Percentiles rank a stretch among this genome's conserved stretches.
These are phyloP conservation scores for Botrytis deweyae DNA, from an alignment of 2,329 filamentous ascomycete species.

Conservation along the genomic window DNA sequence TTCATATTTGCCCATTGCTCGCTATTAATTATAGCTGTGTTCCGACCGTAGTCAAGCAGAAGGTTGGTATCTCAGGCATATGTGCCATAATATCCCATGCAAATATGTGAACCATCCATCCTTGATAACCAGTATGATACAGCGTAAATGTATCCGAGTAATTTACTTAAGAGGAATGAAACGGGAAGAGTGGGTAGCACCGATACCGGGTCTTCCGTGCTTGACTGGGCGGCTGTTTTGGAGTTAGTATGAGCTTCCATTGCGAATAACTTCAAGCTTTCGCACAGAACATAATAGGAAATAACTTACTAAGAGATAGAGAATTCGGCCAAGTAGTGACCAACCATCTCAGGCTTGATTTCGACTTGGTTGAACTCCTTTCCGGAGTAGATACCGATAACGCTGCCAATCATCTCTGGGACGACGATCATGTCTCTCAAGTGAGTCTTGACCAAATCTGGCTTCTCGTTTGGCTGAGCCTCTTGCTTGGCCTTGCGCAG, in stretches of 20 bases:
- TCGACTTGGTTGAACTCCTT: conserved; percentile 99
- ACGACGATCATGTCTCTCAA: conserved; percentile 99
- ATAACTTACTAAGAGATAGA: conserved; percentile 96
- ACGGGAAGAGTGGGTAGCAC: conserved; percentile 99
- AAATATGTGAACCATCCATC: conserved; percentile 16
- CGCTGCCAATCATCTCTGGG: conserved; percentile 98
- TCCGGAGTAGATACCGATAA: conserved; percentile 98
- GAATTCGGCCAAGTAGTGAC: conserved; percentile 99
- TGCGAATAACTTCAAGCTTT: not conserved
- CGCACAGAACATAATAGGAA: not conserved
- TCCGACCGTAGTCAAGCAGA: conserved; percentile 8
- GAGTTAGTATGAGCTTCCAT: not conserved
- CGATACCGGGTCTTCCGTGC: conserved; percentile 99
- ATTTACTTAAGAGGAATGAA: conserved; percentile 99
- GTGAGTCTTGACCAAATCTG: conserved; percentile 98
- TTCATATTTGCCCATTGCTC: conserved; percentile 14
- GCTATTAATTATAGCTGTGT: conserved; percentile 18
- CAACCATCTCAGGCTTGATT: conserved; percentile 99
- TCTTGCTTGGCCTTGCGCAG: conserved; percentile 99
- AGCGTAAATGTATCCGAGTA: conserved; percentile 27
- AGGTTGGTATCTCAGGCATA: conserved; percentile 6
- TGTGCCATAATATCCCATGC: conserved; percentile 9
- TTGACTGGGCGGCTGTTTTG: conserved; percentile 93
- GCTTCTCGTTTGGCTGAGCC: conserved; percentile 99
- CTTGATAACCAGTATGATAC: conserved; percentile 28